Evolutionary conservation across 1,284 basidiomycete species (phyloP), one percentile per base, ranked within the genome.

Genomic region (Malassezia japonica): DNA sequence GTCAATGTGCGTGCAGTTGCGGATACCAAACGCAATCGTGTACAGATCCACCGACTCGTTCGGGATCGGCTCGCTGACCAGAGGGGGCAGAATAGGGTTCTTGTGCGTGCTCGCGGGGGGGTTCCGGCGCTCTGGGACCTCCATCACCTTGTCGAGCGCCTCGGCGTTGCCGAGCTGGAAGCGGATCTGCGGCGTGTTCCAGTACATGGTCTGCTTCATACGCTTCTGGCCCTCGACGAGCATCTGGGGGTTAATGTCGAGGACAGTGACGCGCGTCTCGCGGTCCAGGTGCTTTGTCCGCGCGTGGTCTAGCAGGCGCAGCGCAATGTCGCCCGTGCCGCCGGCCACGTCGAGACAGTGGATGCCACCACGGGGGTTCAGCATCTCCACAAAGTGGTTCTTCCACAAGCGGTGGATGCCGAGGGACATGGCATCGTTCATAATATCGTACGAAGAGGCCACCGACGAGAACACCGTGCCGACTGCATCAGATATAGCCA

Each of bases 361-460:
- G 46, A 76, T 71, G 10, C 73, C 74, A 15, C 80, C 81, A 42
- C 76, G 75, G 1, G 92, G 92, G 62, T 84, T 81, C 55, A 98
- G 77, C 6, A 82, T 79, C 34, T 58, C 53, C 12, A 99, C 85
- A 73, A 88, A 90, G 36, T 83, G 80, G 75, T 96, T 90, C 76
- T 98, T 99, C 94, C 94, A 99, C 24, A 98, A 77, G 38, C 94
- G 81, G 73, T 98, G 94, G 23, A 98, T 85, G 28, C 94, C 94
- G 53, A 96, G 76, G 5, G 92, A 98, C 77, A 92, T 88, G 23
- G 90, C 88, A 72, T 98, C 94, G 78, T 99, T 99, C 91, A 98
- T 95, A 35, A 96, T 75, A 75, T 98, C 92, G 75, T 98, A 99
- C 47, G 83, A 87, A 34, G 87, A 86, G 35, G 94, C 90, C 48